Percentiles rank a stretch among this genome's conserved stretches.
phyloP scores from a whole-genome alignment of 352 stramenopile genomes.

The Phytophthora palmivora region DNA sequence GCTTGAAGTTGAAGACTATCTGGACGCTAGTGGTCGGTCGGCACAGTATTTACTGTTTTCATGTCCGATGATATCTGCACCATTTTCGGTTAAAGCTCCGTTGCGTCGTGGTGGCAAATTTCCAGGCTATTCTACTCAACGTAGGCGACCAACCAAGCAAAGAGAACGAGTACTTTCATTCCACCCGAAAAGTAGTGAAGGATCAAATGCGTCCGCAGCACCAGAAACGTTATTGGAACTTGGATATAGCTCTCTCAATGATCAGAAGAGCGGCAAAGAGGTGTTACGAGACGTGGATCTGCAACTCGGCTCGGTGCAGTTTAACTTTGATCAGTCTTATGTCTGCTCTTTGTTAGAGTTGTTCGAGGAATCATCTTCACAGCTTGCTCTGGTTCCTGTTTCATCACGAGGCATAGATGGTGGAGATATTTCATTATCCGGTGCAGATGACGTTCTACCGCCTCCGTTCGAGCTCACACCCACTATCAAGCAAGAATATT shows the following conservation, averaged over 20 bases:
- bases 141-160: constrained; percentile 46
- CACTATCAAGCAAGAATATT: constrained; percentile 74
- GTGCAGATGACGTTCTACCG: constrained; percentile 38
- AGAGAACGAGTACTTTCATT: constrained; percentile 77
- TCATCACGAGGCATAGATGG: constrained; percentile 27
- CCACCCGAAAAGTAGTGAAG: constrained; percentile 32
- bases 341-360: constrained; percentile 80
- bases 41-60: constrained; percentile 85
- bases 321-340: constrained; percentile 89
- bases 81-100: constrained; percentile 67
- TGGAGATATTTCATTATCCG: constrained; percentile 10
- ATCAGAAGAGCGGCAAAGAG: constrained; percentile 66
- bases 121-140: constrained; percentile 32
- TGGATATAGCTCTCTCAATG: constrained; percentile 59
- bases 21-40: constrained; percentile 64
- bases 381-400: constrained; percentile 43
- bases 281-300: constrained; percentile 67
- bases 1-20: constrained; percentile 81
- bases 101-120: constrained; percentile 50
- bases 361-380: constrained; percentile 72
- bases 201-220: constrained; percentile 14
- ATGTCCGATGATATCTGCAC: constrained; percentile 68
- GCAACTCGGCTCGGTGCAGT: constrained; percentile 75
- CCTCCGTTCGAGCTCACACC: constrained; percentile 70
- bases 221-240: constrained; percentile 74